These are phyloP conservation scores for Dentipellis fragilis DNA, from an alignment of 768 basidiomycete species.

Conservation along the genomic window DNA sequence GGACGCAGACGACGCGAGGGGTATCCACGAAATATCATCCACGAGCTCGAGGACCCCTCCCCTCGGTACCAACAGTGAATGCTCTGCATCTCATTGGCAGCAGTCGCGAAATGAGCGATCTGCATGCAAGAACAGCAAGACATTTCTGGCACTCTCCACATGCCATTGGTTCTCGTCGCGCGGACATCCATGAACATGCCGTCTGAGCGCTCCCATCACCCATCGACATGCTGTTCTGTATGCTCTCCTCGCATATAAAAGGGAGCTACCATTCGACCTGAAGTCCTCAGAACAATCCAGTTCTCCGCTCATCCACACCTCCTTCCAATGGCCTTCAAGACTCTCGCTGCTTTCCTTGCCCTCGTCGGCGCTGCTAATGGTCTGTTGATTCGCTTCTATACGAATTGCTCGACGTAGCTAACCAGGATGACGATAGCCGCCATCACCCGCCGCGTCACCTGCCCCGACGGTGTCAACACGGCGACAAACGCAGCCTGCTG, in stretches of 20 bases:
- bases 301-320: neutral
- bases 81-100: neutral
- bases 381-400: neutral
- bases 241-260: neutral
- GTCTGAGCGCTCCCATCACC: neutral
- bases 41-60: neutral
- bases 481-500: conserved; percentile 22
- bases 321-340: conserved; percentile 16
- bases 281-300: neutral
- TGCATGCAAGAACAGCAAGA: neutral
- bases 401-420: no score
- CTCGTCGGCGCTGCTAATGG: conserved; percentile 11
- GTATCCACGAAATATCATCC: no score
- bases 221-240: neutral
- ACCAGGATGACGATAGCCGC: conserved; percentile 6
- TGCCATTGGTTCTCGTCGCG: neutral
- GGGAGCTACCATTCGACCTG: neutral
- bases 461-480: conserved; percentile 19
- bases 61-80: neutral
- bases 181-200: neutral
- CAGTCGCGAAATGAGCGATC: neutral
- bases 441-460: conserved; percentile 15
- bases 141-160: neutral
- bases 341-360: conserved; percentile 10
- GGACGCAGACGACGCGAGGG: no score